A percentile compares a stretch with the other conserved stretches of the same genome.
phyloP scores from a whole-genome alignment of 2,329 filamentous ascomycete species.

The Cladophialophora exuberans region DNA sequence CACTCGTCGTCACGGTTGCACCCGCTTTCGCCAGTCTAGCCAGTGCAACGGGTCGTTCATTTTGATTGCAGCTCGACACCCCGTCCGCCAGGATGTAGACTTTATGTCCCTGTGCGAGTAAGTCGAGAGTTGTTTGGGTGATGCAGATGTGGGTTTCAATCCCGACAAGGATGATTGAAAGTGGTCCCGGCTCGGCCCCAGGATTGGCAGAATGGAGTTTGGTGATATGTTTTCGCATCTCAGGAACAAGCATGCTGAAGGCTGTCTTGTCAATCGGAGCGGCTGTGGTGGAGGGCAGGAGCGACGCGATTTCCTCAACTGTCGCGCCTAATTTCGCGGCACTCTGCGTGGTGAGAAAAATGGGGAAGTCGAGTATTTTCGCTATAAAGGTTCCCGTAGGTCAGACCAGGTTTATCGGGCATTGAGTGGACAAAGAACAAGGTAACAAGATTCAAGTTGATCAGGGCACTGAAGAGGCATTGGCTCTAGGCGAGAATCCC shows the following conservation, averaged over 20 bases:
- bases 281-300: conserved; percentile 53
- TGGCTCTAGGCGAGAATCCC: background rate
- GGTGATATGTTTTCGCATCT: conserved; percentile 48
- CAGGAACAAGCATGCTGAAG: conserved; percentile 80
- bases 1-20: conserved; percentile 79
- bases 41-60: conserved; percentile 80
- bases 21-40: conserved; percentile 75
- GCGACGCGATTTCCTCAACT: conserved; percentile 70
- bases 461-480: background rate
- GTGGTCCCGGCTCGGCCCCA: too few relatives aligned
- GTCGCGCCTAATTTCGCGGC: conserved; percentile 76
- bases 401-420: background rate
- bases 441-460: too few relatives aligned
- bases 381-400: conserved; percentile 34
- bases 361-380: conserved; percentile 70
- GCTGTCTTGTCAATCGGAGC: conserved; percentile 77
- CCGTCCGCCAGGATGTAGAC: conserved; percentile 90
- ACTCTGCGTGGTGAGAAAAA: conserved; percentile 86
- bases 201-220: conserved; percentile 37
- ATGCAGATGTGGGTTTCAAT: conserved; percentile 96
- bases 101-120: conserved; percentile 72
- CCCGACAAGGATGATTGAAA: conserved; percentile 77
- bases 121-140: conserved; percentile 85
- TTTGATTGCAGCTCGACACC: conserved; percentile 82
- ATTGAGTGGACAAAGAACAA: background rate